These are phyloP conservation scores for Eimeria maxima DNA, from an alignment of 169 alveolate genomes.

Conservation along the genomic window DNA sequence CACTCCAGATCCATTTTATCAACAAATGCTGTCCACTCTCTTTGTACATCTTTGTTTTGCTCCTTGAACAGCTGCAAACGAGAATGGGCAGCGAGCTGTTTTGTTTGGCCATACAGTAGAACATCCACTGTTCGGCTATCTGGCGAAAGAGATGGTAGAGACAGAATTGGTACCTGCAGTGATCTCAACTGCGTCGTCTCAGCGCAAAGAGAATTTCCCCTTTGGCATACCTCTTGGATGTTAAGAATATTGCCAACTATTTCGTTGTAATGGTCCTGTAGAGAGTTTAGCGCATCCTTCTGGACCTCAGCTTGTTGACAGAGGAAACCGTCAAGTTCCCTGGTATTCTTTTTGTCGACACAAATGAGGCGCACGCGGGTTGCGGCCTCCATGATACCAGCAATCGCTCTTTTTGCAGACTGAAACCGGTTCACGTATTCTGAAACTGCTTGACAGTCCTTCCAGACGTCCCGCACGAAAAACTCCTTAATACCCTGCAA, in stretches of 20 bases:
- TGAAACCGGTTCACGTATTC: conserved; percentile 89
- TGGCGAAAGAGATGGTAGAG: not conserved
- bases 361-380: conserved; percentile 20
- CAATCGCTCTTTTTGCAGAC: conserved; percentile 17
- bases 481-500: conserved; percentile 91
- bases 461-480: conserved; percentile 93
- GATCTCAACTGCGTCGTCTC: not conserved
- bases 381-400: conserved; percentile 23
- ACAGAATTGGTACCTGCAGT: not conserved
- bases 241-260: conserved; percentile 87
- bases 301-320: conserved; percentile 51
- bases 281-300: not conserved
- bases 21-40: conserved; percentile 84
- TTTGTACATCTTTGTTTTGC: conserved; percentile 88
- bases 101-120: not conserved
- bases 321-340: conserved; percentile 53
- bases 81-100: too few species aligned
- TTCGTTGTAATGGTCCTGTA: conserved; percentile 86
- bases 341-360: conserved; percentile 58
- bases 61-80: conserved; percentile 86
- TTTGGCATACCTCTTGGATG: conserved; percentile 28
- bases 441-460: conserved; percentile 90
- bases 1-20: conserved; percentile 50
- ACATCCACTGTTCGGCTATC: not conserved
- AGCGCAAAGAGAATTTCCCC: not conserved